Base-by-base conservation (phyloP, 768 basidiomycete genomes). In the Mycena albidolilacea region DNA sequence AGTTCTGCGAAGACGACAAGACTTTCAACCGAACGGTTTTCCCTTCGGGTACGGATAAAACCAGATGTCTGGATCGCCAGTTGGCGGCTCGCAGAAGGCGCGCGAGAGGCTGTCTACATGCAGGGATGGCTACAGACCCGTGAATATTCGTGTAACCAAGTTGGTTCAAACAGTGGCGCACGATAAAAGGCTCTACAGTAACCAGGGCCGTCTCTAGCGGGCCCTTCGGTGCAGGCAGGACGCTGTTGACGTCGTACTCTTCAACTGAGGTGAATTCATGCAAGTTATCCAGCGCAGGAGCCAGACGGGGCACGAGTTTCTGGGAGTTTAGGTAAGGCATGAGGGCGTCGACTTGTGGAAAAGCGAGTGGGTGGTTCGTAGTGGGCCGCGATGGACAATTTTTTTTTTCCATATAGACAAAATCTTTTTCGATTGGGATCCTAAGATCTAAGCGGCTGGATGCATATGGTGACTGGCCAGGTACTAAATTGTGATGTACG, bases 1-100 rank as follows among this genome's bases (percentile, higher is more conserved):
- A 58, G 15, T 38, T n/a, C 43, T 21, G 39, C 12, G 17, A 21
- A 60, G 17, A 44, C 35, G 35, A 30, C 38, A 7, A 7, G 12
- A n/a, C 30, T 23, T 5, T 68, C 23, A 11, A 76, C 77, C 70
- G 48, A 72, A 73, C 21, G 77, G 77, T 17, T 69, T 69, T 35
- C 77, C 77, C 57, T 74, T 72, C 2, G 77, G 77, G 50, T 76
- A 76, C 5, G 77, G 77, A 57, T 77, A 77, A 52, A 77, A 77
- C 59, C 62, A 76, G 6, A 68, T 73, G 55, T 77, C 77, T 1
- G 66, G 48, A 21, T 65, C 66, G 30, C 37, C 52, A 6, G 21
- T 30, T 4, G 77, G 72, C 14, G 39, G 52, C 9, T 68, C 41
- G 38, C 72, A 73, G 59, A 77, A 76, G 21, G 75, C 77, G 43